Evolutionary conservation across 352 stramenopile species (phyloP).

Genomic region (Globisporangium sylvaticum): DNA sequence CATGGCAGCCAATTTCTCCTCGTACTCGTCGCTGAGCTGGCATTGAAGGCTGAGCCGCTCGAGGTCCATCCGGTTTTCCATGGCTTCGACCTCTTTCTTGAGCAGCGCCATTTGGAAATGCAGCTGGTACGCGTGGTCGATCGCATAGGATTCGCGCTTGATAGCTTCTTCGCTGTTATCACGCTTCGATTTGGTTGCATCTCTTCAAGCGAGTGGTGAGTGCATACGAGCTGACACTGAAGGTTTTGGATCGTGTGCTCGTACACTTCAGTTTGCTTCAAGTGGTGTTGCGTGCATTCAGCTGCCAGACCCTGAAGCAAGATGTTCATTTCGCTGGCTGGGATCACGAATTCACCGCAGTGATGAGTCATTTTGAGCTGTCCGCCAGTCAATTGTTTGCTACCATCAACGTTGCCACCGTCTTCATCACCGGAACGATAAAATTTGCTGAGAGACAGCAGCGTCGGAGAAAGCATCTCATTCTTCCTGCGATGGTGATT

Average conservation of each 20-base stretch:
- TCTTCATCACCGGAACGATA: not conserved
- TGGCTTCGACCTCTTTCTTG: slow-evolving; percentile 22
- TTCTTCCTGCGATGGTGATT: not conserved
- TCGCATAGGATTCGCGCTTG: slow-evolving; percentile 38
- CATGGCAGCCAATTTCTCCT: slow-evolving; percentile 51
- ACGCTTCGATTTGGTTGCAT: not conserved
- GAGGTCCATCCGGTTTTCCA: slow-evolving; percentile 28
- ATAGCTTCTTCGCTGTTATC: slow-evolving; percentile 26
- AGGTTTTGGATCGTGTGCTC: not conserved
- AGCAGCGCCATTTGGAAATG: slow-evolving; percentile 38
- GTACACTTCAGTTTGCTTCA: not conserved
- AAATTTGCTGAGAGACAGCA: slow-evolving; percentile 9
- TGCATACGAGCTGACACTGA: not conserved
- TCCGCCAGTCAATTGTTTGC: not conserved
- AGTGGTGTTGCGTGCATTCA: slow-evolving; percentile 2
- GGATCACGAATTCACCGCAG: slow-evolving; percentile 17
- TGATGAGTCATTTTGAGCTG: not conserved
- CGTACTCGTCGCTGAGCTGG: slow-evolving; percentile 48
- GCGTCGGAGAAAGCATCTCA: not conserved
- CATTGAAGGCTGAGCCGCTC: slow-evolving; percentile 40
- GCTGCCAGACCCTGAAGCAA: slow-evolving; percentile 15
- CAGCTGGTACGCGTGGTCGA: slow-evolving; percentile 39
- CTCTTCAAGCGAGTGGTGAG: not conserved
- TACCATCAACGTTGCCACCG: not conserved
- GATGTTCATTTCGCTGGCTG: slow-evolving; percentile 15